Conservation (phyloP, 441 rosid species). For the Euphorbia corollata region DNA sequence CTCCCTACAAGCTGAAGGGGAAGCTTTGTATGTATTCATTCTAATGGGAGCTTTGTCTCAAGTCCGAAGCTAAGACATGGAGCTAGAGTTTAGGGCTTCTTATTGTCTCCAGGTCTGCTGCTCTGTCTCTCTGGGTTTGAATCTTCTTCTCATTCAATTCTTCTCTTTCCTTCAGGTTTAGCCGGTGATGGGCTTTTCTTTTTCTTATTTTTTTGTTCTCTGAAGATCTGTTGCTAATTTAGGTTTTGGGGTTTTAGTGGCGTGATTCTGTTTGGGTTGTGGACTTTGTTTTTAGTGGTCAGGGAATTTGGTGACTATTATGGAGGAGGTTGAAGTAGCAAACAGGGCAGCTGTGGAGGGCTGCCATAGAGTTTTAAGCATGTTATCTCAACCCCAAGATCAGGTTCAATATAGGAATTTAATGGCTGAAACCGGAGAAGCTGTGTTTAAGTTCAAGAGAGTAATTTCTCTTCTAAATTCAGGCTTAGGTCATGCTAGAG, state of each 20-base stretch:
- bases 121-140: slow-evolving; percentile 20
- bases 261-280: slow-evolving; percentile 20
- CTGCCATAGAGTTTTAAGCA: slow-evolving; percentile 49
- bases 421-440: slow-evolving; percentile 65
- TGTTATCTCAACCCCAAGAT: slow-evolving; percentile 52
- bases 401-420: slow-evolving; percentile 46
- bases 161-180: slow-evolving; percentile 18
- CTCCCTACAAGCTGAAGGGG: background rate
- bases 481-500: slow-evolving; percentile 85
- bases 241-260: slow-evolving; percentile 17
- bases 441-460: slow-evolving; percentile 71
- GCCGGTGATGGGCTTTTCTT: slow-evolving; percentile 23
- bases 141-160: slow-evolving; percentile 18
- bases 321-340: slow-evolving; percentile 89
- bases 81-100: too few relatives aligned
- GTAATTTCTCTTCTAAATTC: slow-evolving; percentile 58
- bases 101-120: slow-evolving; percentile 39
- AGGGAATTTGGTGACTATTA: slow-evolving; percentile 20
- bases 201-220: too few relatives aligned
- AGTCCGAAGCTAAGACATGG: slow-evolving; percentile 32
- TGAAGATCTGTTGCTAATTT: slow-evolving; percentile 20
- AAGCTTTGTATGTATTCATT: slow-evolving; percentile 44
- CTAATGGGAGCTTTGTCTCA: slow-evolving; percentile 35
- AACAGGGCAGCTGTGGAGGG: slow-evolving; percentile 72
- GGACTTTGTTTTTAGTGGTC: slow-evolving; percentile 25